phyloP scores from a whole-genome alignment of 2,329 filamentous ascomycete genomes.

The Rhytidhysteron rufulum region DNA sequence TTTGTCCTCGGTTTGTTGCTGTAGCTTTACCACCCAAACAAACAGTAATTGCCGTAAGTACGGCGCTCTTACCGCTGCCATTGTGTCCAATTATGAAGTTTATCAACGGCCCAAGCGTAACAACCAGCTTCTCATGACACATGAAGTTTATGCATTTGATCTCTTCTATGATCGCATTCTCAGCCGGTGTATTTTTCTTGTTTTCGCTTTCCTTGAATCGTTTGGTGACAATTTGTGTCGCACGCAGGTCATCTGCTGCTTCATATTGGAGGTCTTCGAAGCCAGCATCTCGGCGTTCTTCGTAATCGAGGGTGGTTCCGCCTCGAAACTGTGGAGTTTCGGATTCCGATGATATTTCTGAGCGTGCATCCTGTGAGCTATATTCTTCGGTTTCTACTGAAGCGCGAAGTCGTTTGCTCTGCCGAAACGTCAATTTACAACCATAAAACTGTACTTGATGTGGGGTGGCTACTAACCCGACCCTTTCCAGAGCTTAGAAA shows the following conservation, averaged over 20 bases:
- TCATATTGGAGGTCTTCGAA: conserved; percentile 11
- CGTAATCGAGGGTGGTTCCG: conserved; percentile 8
- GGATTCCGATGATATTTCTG: conserved; percentile 11
- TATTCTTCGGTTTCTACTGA: conserved; percentile 15
- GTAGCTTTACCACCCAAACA: conserved; percentile 95
- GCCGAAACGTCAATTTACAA: conserved; percentile 18
- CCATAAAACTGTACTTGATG: conserved; percentile 4
- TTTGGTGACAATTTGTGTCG: conserved; percentile 27
- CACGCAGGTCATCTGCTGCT: conserved; percentile 20
- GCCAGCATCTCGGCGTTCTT: background rate
- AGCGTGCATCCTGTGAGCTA: conserved; percentile 18
- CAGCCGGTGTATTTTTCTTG: conserved; percentile 63
- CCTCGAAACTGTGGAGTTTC: conserved; percentile 10
- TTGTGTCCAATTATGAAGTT: conserved; percentile 99
- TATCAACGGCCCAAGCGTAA: conserved; percentile 86
- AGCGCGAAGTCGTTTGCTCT: conserved; percentile 29
- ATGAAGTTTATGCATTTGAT: conserved; percentile 92
- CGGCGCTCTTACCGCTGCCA: conserved; percentile 94
- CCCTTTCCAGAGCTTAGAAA: conserved; percentile 5
- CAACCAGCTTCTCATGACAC: conserved; percentile 81
- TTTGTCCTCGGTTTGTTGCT: conserved; percentile 86
- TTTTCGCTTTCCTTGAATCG: conserved; percentile 18
- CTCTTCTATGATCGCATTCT: conserved; percentile 82
- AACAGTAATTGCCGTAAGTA: conserved; percentile 86
- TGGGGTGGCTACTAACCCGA: conserved; percentile 4